phyloP scores from a whole-genome alignment of 2,329 filamentous ascomycete species.

The Penicillium concentricum region DNA sequence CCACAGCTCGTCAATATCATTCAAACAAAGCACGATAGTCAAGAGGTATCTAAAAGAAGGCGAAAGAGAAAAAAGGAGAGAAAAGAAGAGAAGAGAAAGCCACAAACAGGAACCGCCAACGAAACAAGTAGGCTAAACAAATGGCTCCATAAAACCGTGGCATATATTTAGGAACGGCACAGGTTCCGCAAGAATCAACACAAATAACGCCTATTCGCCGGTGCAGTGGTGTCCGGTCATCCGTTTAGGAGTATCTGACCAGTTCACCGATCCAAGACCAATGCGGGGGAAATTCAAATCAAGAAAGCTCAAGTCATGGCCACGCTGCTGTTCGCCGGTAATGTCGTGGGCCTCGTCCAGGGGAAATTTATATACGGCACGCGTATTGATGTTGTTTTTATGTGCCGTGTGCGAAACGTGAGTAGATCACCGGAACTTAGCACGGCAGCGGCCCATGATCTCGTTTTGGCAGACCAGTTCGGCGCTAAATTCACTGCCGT shows the following conservation, averaged over 20 bases:
- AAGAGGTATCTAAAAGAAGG: constrained; percentile 26
- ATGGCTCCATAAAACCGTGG: constrained; percentile 6
- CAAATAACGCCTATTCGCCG: constrained; percentile 23
- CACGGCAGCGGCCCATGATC: constrained; percentile 95
- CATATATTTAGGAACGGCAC: constrained; percentile 14
- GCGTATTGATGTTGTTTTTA: not conserved
- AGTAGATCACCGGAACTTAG: constrained; percentile 67
- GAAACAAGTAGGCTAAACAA: constrained; percentile 9
- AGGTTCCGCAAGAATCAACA: constrained; percentile 13
- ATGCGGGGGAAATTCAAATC: not conserved
- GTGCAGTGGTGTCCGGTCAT: constrained; percentile 16
- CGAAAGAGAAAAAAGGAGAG: constrained; percentile 4
- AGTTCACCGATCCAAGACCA: not conserved
- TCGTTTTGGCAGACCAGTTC: constrained; percentile 99
- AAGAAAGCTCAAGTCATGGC: not conserved
- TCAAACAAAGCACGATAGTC: constrained; percentile 15
- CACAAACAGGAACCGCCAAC: not conserved
- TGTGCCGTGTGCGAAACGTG: not conserved
- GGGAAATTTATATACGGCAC: not conserved
- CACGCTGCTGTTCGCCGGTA: not conserved
- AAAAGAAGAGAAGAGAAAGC: not conserved
- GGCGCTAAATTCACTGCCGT: constrained; percentile 96
- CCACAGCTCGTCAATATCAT: constrained; percentile 22
- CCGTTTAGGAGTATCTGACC: not conserved
- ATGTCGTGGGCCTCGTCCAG: not conserved